phyloP scores from a whole-genome alignment of 2,329 filamentous ascomycete species.

The Scedosporium boydii region DNA sequence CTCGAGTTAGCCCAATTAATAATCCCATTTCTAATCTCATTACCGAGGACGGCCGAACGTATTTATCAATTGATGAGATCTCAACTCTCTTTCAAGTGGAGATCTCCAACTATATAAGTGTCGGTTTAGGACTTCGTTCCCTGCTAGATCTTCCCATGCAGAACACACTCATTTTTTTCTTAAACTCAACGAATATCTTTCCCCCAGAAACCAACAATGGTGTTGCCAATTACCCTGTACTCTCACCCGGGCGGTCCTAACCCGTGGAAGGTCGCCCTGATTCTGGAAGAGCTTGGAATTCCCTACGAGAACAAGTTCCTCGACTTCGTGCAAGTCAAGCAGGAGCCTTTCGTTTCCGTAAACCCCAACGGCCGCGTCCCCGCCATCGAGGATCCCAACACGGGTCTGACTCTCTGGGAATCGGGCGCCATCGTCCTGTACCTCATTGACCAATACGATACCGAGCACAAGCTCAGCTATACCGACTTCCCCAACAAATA shows the following conservation, averaged over 20 bases:
- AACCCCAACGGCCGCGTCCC: constrained; percentile 27
- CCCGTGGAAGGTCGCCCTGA: constrained; percentile 21
- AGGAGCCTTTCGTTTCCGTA: constrained; percentile 16
- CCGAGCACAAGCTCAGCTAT: constrained; percentile 2
- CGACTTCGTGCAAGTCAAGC: constrained; percentile 15
- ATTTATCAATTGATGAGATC: no score
- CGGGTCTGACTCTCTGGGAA: constrained; percentile 17
- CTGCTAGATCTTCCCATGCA: background rate
- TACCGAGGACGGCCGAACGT: no score
- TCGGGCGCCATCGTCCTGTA: constrained; percentile 24
- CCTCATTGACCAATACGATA: constrained; percentile 12
- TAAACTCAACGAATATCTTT: background rate
- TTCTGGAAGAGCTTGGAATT: constrained; percentile 26
- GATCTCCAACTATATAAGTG: no score
- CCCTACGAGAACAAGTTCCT: constrained; percentile 19
- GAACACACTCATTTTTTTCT: background rate
- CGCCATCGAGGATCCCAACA: constrained; percentile 24
- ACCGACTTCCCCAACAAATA: background rate
- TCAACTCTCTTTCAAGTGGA: no score
- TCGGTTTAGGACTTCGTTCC: background rate
- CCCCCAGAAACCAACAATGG: background rate
- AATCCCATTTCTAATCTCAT: no score
- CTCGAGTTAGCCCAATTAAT: no score
- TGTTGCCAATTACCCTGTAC: background rate
- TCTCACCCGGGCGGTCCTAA: constrained; percentile 15